A percentile compares a stretch with the other conserved stretches of the same genome.
These are phyloP conservation scores for Serendipita vermifera DNA, from an alignment of 768 basidiomycete genomes.

Conservation along the genomic window DNA sequence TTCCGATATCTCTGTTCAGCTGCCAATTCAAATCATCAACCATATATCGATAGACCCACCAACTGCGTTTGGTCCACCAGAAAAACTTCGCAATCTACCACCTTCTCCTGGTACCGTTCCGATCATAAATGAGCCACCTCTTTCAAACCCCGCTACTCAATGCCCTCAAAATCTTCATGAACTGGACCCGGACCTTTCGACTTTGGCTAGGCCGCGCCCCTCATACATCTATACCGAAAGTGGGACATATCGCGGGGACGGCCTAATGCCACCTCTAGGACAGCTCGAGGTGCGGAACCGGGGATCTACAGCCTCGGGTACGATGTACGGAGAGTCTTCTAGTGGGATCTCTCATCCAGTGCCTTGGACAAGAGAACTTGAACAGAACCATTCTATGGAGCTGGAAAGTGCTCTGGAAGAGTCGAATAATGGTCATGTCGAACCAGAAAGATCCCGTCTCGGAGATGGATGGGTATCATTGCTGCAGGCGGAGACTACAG, in stretches of 20 bases:
- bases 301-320: neutral
- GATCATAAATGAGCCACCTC: no score
- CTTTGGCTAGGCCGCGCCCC: no score
- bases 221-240: no score
- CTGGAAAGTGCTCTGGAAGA: neutral
- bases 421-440: neutral
- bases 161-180: no score
- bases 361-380: neutral
- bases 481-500: no score
- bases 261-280: neutral
- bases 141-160: no score
- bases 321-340: no score
- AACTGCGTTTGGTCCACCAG: slow-evolving; percentile 22
- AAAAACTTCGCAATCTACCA: neutral
- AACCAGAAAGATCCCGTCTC: neutral
- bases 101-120: no score
- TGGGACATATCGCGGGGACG: neutral
- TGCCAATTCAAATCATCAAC: slow-evolving; percentile 69
- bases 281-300: neutral
- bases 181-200: no score
- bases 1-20: slow-evolving; percentile 51
- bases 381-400: neutral
- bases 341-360: neutral
- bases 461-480: no score
- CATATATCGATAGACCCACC: slow-evolving; percentile 80